Base-by-base conservation (phyloP, 2,329 filamentous ascomycete genomes). In the Gnomoniopsis sp. region DNA sequence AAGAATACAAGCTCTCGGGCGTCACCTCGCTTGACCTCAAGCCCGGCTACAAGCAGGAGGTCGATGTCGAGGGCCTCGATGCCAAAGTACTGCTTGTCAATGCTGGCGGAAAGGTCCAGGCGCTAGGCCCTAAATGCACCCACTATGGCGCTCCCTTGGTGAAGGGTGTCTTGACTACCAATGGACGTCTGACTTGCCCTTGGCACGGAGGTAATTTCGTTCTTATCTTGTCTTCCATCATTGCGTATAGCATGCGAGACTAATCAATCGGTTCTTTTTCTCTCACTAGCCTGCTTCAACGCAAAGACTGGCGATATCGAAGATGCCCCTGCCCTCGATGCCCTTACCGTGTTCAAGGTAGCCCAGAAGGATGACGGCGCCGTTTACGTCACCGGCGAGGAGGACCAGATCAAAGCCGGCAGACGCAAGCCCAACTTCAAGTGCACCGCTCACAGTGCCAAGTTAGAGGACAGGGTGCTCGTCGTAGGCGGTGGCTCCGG, bases 141-240 rank as follows among this genome's bases (percentile, higher is more conserved):
- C 93, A 98, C 75, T 98, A 96, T 71, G 93, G 95, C 36, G 95
- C 93, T 44, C 95, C 95, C 15, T 76, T 99, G 64, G 85, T 87
- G 55, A 91, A 93, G 65, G 95, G 95, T 55, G 87, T 98, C 8
- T 75, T 99, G 63, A 90, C 90, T 8, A 84, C 85, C 2, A 87
- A 89, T 65, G 95, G 95, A 6, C 83, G 91, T 53, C 75, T 99
- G 62, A 96, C 91, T 7, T 99, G 95, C 72, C 92, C 93, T 3
- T 98, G 95, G 95, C 93, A 98, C 72, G 93, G 93, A 77, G 91
- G 91, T 95, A 71, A 64, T 80, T 10, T 34, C 4, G 34, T 17
- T 14, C 7, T 0, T 10, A 2, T 11, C 33, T 19, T 38, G 55
- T 21, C 21, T 48, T 34, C 17, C 12, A 36, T 21, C 43, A 49